A percentile compares a stretch with the other conserved stretches of the same genome.
phyloP scores from a whole-genome alignment of 2,329 filamentous ascomycete genomes.

The Hypoxylon sp. region DNA sequence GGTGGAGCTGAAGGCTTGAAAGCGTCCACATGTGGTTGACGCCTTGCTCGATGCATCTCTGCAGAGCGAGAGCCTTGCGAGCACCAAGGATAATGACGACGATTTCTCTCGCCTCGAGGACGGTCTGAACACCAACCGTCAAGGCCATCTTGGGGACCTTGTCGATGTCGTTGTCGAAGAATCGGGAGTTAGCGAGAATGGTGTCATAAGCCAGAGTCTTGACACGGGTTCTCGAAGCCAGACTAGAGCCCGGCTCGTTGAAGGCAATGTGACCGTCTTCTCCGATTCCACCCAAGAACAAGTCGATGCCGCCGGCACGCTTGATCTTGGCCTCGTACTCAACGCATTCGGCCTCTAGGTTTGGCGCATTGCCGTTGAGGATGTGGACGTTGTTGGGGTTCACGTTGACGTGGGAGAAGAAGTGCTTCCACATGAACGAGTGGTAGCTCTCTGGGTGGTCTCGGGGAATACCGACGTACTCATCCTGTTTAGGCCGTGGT shows the following conservation, averaged over 20 bases:
- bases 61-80: conserved; percentile 81
- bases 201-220: conserved; percentile 90
- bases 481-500: conserved; percentile 64
- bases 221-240: conserved; percentile 80
- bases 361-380: conserved; percentile 79
- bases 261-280: conserved; percentile 90
- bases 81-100: conserved; percentile 84
- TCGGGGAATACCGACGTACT: conserved; percentile 84
- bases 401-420: conserved; percentile 87
- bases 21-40: conserved; percentile 94
- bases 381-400: conserved; percentile 85
- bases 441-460: conserved; percentile 89
- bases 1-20: conserved; percentile 81
- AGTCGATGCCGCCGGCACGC: conserved; percentile 78
- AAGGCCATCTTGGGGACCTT: conserved; percentile 83
- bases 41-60: conserved; percentile 81
- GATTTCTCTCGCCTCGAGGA: conserved; percentile 82
- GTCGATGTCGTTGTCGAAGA: conserved; percentile 78
- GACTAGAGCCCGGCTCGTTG: conserved; percentile 85
- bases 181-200: conserved; percentile 83
- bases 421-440: conserved; percentile 92
- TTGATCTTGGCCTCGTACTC: conserved; percentile 83
- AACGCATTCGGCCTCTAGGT: conserved; percentile 79
- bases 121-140: conserved; percentile 85
- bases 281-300: conserved; percentile 86